Evolutionary conservation across 192 early-diverging fungal genomes (phyloP).

Genomic region (Coemansia sp.): DNA sequence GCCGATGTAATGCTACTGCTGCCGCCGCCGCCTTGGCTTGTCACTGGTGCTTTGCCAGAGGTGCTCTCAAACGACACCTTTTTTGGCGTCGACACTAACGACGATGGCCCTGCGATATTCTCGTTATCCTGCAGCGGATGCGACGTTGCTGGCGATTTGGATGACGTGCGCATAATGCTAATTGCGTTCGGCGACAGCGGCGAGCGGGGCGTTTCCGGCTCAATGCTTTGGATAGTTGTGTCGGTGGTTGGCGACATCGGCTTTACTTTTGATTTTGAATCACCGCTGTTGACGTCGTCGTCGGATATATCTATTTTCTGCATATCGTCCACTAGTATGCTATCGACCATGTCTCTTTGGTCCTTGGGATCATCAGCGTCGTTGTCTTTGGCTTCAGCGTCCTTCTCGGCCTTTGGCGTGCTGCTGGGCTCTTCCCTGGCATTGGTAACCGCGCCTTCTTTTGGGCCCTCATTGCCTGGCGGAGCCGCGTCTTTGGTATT

Average conservation of each 20-base stretch:
- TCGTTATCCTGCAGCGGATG: conserved; percentile 22
- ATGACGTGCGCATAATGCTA: conserved; percentile 20
- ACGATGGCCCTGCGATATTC: conserved; percentile 4
- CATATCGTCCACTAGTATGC: neutral
- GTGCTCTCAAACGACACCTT: conserved; percentile 17
- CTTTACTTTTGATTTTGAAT: neutral
- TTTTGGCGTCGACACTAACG: conserved; percentile 19
- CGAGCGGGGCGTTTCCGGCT: neutral
- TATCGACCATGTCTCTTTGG: neutral
- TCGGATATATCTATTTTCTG: neutral
- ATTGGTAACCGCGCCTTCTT: neutral
- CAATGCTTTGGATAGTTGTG: neutral
- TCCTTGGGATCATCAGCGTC: neutral
- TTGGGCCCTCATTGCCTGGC: neutral
- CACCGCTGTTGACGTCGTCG: neutral
- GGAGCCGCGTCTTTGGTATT: neutral
- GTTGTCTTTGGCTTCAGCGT: neutral
- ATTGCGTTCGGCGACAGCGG: conserved; percentile 10
- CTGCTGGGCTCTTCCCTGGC: neutral
- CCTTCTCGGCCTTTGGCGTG: neutral
- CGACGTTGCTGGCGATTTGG: conserved; percentile 26
- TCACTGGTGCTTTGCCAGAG: conserved; percentile 9
- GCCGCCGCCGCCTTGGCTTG: conserved; percentile 4
- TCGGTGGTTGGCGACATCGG: too few species aligned
- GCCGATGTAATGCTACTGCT: neutral